Evolutionary conservation across 116 monocot genomes (phyloP).

Genomic region (Dioscorea cayenensis): DNA sequence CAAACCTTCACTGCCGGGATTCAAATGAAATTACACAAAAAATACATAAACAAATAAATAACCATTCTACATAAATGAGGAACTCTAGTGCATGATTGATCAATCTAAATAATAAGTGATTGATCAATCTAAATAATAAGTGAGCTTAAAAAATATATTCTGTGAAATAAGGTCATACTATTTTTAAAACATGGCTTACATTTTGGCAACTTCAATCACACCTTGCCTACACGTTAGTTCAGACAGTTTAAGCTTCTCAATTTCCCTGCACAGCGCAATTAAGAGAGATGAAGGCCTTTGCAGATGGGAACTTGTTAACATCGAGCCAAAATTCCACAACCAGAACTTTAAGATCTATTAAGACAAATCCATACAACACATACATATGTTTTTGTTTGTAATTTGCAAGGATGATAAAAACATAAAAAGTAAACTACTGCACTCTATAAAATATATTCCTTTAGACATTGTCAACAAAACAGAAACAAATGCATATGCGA

Average conservation of each 20-base stretch:
- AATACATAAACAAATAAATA: too few species aligned
- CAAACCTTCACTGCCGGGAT: too few species aligned
- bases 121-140: too few species aligned
- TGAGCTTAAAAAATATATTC: too few species aligned
- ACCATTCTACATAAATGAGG: too few species aligned
- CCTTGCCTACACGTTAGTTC: slow-evolving; percentile 91
- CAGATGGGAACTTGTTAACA: not conserved
- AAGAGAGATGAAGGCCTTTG: too few species aligned
- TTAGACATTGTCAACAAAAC: not conserved
- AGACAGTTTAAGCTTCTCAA: slow-evolving; percentile 90
- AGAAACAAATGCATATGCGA: not conserved
- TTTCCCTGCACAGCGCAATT: slow-evolving; percentile 45
- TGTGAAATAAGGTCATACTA: not conserved
- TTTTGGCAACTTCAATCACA: slow-evolving; percentile 92
- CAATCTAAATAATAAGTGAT: too few species aligned
- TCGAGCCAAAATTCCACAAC: not conserved
- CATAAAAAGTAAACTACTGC: not conserved
- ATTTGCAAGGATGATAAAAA: not conserved
- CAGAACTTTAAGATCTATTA: not conserved
- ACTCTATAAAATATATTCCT: not conserved
- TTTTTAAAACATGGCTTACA: slow-evolving; percentile 39
- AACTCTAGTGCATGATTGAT: too few species aligned
- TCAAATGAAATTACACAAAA: too few species aligned
- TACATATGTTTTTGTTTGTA: too few species aligned
- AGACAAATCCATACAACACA: too few species aligned